Conservation (phyloP, 805 yeast genomes). For the Myxozyma udenii region DNA sequence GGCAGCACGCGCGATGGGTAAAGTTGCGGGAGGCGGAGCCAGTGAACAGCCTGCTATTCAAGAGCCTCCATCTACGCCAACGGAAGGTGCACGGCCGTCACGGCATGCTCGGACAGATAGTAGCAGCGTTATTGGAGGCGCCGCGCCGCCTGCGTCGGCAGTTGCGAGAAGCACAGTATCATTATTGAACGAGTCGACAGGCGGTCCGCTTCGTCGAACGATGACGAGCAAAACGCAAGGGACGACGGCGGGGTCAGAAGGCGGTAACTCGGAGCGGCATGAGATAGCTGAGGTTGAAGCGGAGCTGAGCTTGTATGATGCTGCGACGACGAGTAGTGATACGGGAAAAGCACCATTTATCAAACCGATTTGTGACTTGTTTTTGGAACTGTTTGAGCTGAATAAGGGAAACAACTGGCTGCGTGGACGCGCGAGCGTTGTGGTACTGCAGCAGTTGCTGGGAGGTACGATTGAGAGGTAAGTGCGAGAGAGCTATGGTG, state of each 20-base stretch:
- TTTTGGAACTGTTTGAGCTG: constrained; percentile 66
- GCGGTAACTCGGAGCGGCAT: background rate
- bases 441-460: constrained; percentile 76
- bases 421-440: constrained; percentile 76
- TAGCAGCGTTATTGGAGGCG: no score
- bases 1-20: constrained; percentile 1
- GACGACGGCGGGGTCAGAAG: background rate
- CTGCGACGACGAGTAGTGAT: constrained; percentile 31
- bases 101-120: constrained; percentile 3
- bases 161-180: no score
- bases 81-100: no score
- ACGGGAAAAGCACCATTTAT: constrained; percentile 53
- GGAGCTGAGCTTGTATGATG: constrained; percentile 54
- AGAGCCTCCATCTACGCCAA: no score
- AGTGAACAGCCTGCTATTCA: background rate
- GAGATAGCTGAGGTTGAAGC: constrained; percentile 32
- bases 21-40: background rate
- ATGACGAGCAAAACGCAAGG: background rate
- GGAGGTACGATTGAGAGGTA: constrained; percentile 81
- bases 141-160: no score
- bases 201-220: no score
- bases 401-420: constrained; percentile 69
- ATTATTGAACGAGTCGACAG: no score
- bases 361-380: constrained; percentile 75
- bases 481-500: constrained; percentile 32